Evolutionary conservation across 2,329 filamentous ascomycete species (phyloP).

Genomic region (Alternaria angustiovoidea): DNA sequence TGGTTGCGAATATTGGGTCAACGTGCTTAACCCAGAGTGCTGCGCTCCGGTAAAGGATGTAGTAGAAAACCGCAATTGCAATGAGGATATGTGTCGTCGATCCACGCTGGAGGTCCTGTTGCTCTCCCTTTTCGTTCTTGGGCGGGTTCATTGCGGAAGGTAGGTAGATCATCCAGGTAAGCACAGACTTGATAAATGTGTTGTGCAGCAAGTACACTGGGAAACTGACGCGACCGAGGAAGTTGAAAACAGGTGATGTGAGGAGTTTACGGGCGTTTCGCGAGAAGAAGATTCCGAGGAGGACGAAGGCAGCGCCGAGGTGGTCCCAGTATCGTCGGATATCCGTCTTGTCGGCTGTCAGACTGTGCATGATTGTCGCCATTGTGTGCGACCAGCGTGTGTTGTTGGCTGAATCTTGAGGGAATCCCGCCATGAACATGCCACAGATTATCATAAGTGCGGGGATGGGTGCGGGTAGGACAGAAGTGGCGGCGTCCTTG

Average conservation of each 20-base stretch:
- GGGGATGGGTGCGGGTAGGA: constrained; percentile 59
- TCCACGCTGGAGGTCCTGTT: constrained; percentile 45
- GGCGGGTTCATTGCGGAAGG: constrained; percentile 50
- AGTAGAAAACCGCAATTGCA: constrained; percentile 47
- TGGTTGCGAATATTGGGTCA: constrained; percentile 46
- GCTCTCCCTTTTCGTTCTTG: constrained; percentile 47
- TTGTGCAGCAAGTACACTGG: constrained; percentile 72
- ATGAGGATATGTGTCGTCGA: constrained; percentile 43
- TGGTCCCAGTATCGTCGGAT: constrained; percentile 60
- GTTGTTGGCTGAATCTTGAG: constrained; percentile 63
- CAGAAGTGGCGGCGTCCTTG: constrained; percentile 58
- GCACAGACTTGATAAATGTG: constrained; percentile 65
- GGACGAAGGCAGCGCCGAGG: constrained; percentile 59
- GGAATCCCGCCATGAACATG: constrained; percentile 67
- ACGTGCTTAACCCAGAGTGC: constrained; percentile 45
- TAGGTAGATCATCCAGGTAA: constrained; percentile 67
- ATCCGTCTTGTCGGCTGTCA: constrained; percentile 60
- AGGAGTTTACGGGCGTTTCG: constrained; percentile 61
- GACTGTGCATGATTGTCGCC: constrained; percentile 52
- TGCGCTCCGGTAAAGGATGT: constrained; percentile 45
- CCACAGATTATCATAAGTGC: constrained; percentile 61
- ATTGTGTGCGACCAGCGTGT: constrained; percentile 63
- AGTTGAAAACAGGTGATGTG: constrained; percentile 64
- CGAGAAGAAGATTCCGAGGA: constrained; percentile 63
- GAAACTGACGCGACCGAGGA: constrained; percentile 70